phyloP scores from a whole-genome alignment of 768 basidiomycete genomes.

The Paxillus involutus region DNA sequence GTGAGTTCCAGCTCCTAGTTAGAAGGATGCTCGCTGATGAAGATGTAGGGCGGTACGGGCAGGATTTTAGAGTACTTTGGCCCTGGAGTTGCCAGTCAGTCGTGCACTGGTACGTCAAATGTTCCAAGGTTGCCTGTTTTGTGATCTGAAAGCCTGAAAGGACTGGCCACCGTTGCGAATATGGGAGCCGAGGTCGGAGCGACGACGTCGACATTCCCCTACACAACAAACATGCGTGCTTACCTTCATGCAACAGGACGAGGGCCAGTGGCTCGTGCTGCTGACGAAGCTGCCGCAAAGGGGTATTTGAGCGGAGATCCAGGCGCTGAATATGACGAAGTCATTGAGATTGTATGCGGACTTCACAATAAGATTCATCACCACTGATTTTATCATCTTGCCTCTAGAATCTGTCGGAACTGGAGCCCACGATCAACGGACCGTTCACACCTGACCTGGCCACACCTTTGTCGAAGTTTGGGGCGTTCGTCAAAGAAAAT shows the following conservation, averaged over 20 bases:
- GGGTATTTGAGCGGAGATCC: slow-evolving; percentile 85
- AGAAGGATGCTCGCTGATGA: slow-evolving; percentile 1
- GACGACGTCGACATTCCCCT: slow-evolving; percentile 98
- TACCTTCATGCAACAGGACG: slow-evolving; percentile 92
- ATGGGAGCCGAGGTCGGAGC: slow-evolving; percentile 99
- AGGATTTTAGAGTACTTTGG: slow-evolving; percentile 97
- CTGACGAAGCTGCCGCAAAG: slow-evolving; percentile 74
- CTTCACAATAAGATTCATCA: not conserved
- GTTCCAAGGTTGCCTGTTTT: not conserved
- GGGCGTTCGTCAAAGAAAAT: slow-evolving; percentile 72
- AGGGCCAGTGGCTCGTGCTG: slow-evolving; percentile 79
- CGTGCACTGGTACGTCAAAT: slow-evolving; percentile 74
- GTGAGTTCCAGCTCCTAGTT: slow-evolving; percentile 45
- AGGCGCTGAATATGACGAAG: slow-evolving; percentile 90
- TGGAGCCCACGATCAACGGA: slow-evolving; percentile 93
- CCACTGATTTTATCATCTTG: not conserved
- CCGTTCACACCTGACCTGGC: slow-evolving; percentile 98
- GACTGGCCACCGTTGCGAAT: slow-evolving; percentile 93
- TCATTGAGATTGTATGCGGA: slow-evolving; percentile 84
- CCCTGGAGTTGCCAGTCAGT: slow-evolving; percentile 83
- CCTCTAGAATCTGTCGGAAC: slow-evolving; percentile 74
- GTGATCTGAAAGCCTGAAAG: slow-evolving; percentile 33
- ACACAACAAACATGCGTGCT: slow-evolving; percentile 83
- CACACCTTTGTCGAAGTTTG: slow-evolving; percentile 90
- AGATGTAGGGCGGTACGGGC: slow-evolving; percentile 85